Percentiles rank a stretch among this genome's conserved stretches.
phyloP scores from a whole-genome alignment of 768 basidiomycete species.

The Lyophyllum semitale region DNA sequence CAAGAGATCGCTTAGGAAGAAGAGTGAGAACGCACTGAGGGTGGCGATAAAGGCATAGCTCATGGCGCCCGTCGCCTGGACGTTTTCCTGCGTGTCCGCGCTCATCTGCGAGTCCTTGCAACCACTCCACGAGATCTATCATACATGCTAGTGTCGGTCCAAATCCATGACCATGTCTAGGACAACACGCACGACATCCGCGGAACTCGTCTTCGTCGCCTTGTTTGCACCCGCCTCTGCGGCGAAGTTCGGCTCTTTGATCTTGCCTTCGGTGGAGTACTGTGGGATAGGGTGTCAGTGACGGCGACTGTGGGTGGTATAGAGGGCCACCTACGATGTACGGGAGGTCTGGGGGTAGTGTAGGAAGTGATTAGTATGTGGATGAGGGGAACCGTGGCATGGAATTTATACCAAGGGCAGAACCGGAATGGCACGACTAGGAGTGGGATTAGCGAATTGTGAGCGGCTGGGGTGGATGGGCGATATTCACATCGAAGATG shows the following conservation, averaged over 20 bases:
- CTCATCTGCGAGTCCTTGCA: conserved; percentile 83
- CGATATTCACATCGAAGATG: conserved; percentile 70
- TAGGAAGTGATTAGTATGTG: not conserved
- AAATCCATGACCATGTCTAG: not conserved
- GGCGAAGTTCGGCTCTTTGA: conserved; percentile 91
- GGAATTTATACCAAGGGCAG: conserved; percentile 78
- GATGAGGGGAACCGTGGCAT: not conserved
- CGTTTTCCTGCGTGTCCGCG: conserved; percentile 70
- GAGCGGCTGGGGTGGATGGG: not conserved
- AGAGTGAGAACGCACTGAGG: conserved; percentile 42
- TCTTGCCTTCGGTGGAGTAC: conserved; percentile 94
- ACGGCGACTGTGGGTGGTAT: not conserved
- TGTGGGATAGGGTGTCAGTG: conserved; percentile 24
- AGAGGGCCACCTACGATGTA: conserved; percentile 52
- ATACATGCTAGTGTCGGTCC: conserved; percentile 1
- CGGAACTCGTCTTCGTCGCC: conserved; percentile 72
- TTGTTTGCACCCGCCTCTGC: conserved; percentile 83
- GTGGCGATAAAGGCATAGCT: conserved; percentile 67
- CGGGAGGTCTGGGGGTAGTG: conserved; percentile 54
- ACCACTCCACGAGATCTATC: conserved; percentile 84
- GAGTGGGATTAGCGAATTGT: conserved; percentile 1
- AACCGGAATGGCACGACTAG: conserved; percentile 89
- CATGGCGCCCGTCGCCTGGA: conserved; percentile 77
- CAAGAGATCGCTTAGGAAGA: not conserved
- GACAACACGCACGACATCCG: conserved; percentile 72